A percentile compares a stretch with the other conserved stretches of the same genome.
phyloP scores from a whole-genome alignment of 2,329 filamentous ascomycete species.

The Colletotrichum sp. region DNA sequence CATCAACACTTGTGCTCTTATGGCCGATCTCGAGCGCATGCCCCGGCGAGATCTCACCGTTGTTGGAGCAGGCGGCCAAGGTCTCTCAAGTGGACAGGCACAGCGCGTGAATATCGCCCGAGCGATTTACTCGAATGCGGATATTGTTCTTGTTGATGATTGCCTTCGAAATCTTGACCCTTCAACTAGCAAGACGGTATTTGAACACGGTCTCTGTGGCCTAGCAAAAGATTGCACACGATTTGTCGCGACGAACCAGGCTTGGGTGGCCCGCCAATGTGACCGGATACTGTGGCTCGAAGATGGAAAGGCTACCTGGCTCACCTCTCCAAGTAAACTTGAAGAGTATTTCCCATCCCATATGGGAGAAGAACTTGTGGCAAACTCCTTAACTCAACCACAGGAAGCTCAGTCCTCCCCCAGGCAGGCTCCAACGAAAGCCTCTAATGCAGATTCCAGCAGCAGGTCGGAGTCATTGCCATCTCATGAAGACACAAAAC shows the following conservation, averaged over 20 bases:
- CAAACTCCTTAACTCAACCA: background rate
- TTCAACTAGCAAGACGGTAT: background rate
- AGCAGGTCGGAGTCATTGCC: background rate
- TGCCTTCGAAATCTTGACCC: background rate
- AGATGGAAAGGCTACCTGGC: background rate
- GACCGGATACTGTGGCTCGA: background rate
- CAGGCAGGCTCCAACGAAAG: background rate
- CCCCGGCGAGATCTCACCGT: conserved; percentile 49
- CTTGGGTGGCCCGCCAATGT: background rate
- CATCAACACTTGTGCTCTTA: background rate
- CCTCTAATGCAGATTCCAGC: accelerated
- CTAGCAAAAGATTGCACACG: background rate
- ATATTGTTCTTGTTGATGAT: background rate
- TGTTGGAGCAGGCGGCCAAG: conserved; percentile 77
- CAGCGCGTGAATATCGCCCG: conserved; percentile 84
- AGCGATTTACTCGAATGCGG: conserved; percentile 53
- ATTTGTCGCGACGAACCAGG: background rate
- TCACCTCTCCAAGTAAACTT: background rate
- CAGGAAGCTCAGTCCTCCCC: background rate
- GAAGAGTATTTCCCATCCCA: background rate
- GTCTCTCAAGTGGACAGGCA: conserved; percentile 80
- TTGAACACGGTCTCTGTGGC: background rate
- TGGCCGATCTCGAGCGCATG: background rate
- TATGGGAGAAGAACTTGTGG: background rate
- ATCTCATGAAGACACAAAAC: background rate